phyloP scores from a whole-genome alignment of 768 basidiomycete species.

The Lactarius vividus region DNA sequence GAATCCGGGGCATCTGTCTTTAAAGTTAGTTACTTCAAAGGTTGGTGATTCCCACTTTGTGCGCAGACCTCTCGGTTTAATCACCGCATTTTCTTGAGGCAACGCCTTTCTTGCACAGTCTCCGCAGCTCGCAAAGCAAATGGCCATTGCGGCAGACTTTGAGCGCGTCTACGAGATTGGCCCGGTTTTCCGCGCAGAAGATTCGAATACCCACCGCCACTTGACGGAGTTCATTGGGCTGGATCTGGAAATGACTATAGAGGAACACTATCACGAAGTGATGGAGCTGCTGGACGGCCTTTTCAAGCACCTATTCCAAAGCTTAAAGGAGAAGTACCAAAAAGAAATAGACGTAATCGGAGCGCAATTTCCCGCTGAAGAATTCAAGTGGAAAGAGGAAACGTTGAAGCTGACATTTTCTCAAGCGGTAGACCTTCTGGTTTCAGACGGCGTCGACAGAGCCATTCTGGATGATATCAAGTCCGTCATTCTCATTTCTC shows the following conservation, averaged over 20 bases:
- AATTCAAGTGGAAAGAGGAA: slow-evolving; percentile 92
- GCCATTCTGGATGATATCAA: slow-evolving; percentile 87
- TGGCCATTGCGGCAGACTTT: slow-evolving; percentile 98
- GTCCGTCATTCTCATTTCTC: slow-evolving; percentile 40
- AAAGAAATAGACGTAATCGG: slow-evolving; percentile 81
- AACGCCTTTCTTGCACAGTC: slow-evolving; percentile 93
- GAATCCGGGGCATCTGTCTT: slow-evolving; percentile 97
- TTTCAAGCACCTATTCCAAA: slow-evolving; percentile 83
- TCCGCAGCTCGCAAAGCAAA: slow-evolving; percentile 97
- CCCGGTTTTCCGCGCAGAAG: slow-evolving; percentile 95
- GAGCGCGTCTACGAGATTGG: slow-evolving; percentile 98
- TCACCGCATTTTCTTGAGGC: slow-evolving; percentile 44
- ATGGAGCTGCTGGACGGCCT: slow-evolving; percentile 88
- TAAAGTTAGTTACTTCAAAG: slow-evolving; percentile 98
- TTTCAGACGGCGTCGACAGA: slow-evolving; percentile 79
- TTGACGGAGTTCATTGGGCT: slow-evolving; percentile 98
- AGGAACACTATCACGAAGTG: slow-evolving; percentile 98
- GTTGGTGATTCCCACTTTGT: slow-evolving; percentile 39
- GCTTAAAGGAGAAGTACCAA: slow-evolving; percentile 69
- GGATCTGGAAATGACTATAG: slow-evolving; percentile 98
- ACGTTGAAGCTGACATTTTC: slow-evolving; percentile 83
- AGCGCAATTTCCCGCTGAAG: slow-evolving; percentile 91
- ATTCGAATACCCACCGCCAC: slow-evolving; percentile 96
- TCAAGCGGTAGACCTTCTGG: slow-evolving; percentile 84
- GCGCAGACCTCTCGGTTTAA: neutral